Conservation (phyloP, 2,329 filamentous ascomycete genomes). For the Fonsecaea pedrosoi region DNA sequence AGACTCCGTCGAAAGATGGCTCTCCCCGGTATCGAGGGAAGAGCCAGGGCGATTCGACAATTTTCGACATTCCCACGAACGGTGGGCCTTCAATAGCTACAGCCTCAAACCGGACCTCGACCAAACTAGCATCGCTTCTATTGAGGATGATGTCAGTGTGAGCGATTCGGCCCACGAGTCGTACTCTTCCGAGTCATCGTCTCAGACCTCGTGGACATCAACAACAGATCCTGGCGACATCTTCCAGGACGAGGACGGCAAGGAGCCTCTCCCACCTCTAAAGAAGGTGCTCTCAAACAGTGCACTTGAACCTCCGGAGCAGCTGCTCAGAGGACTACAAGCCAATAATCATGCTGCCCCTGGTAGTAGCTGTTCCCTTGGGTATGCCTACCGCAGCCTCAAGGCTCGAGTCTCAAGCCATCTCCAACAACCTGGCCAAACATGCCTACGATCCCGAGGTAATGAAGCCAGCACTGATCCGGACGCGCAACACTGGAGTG, state of each 20-base stretch:
- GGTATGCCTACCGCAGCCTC: constrained; percentile 12
- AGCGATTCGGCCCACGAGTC: constrained; percentile 32
- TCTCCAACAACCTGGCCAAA: constrained; percentile 5
- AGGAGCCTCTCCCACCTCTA: constrained; percentile 20
- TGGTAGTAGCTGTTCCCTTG: background rate
- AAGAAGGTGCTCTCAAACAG: constrained; percentile 14
- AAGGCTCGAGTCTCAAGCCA: constrained; percentile 10
- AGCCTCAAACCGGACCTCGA: constrained; percentile 27
- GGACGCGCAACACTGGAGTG: constrained; percentile 13
- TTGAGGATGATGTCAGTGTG: constrained; percentile 31
- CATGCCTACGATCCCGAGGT: background rate
- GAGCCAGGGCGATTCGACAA: constrained; percentile 16
- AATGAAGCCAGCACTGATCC: background rate
- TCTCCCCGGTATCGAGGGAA: constrained; percentile 18
- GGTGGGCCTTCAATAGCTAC: constrained; percentile 3
- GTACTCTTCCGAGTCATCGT: constrained; percentile 32
- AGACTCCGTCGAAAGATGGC: constrained; percentile 29
- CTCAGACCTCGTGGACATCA: constrained; percentile 30
- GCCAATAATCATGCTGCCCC: constrained; percentile 9
- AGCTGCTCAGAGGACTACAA: constrained; percentile 22
- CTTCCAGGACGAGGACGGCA: constrained; percentile 31
- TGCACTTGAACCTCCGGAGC: constrained; percentile 23
- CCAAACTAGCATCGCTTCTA: constrained; percentile 26
- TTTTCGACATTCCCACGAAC: constrained; percentile 11
- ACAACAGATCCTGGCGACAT: constrained; percentile 27